Evolutionary conservation across 1,139 yeast genomes (phyloP).

Genomic region (Sugiyamaella xylanicola): DNA sequence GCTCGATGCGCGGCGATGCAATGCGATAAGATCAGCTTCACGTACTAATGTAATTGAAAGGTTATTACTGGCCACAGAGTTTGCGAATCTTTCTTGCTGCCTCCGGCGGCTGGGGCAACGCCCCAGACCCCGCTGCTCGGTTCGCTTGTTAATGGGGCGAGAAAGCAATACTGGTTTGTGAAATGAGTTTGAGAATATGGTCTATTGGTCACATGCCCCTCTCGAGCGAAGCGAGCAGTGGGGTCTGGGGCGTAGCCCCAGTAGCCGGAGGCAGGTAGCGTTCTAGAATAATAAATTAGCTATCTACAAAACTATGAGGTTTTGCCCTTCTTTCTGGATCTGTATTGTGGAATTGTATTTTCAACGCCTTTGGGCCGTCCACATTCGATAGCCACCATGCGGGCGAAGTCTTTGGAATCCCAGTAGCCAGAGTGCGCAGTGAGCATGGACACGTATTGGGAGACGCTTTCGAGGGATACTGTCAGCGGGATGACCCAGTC

Average conservation of each 20-base stretch:
- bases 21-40: not conserved
- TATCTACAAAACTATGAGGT: not conserved
- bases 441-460: constrained; percentile 45
- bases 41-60: no score
- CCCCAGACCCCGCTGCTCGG: not conserved
- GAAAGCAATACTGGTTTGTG: no score
- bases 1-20: not conserved
- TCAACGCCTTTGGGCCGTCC: constrained; percentile 35
- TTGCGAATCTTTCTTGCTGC: no score
- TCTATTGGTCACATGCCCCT: no score
- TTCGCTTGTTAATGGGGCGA: no score
- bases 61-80: no score
- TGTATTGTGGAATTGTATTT: constrained; percentile 29
- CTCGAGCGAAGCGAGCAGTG: not conserved
- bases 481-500: constrained; percentile 45
- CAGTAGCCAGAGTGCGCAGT: constrained; percentile 49
- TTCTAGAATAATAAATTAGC: not conserved
- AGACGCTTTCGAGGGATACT: constrained; percentile 41
- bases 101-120: not conserved
- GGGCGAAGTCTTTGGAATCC: constrained; percentile 47
- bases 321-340: constrained; percentile 25
- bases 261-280: not conserved
- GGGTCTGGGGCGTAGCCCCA: not conserved
- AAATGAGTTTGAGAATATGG: no score
- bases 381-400: constrained; percentile 46